phyloP scores from a whole-genome alignment of 179 eudicot species.

The Amaranthus tricolor region DNA sequence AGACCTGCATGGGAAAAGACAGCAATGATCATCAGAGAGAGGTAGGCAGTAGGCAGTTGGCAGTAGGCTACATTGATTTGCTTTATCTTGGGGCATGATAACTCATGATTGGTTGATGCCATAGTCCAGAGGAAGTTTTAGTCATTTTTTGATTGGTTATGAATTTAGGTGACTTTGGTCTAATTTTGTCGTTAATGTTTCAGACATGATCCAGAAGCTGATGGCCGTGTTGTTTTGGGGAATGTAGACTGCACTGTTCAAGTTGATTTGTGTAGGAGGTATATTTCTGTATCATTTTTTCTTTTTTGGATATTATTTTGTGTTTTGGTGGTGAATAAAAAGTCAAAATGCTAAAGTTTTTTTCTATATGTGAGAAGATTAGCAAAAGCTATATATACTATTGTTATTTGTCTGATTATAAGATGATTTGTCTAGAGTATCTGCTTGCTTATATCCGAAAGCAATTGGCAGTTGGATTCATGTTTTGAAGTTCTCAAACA shows the following conservation, averaged over 20 bases:
- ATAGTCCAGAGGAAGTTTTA: background rate
- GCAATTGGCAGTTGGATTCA: too few relatives aligned
- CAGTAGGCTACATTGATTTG: background rate
- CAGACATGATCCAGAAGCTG: constrained; percentile 78
- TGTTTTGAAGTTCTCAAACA: too few relatives aligned
- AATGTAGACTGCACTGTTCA: constrained; percentile 85
- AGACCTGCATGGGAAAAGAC: constrained; percentile 98
- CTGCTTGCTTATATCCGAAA: too few relatives aligned
- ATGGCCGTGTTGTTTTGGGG: constrained; percentile 75
- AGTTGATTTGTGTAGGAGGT: constrained; percentile 63
- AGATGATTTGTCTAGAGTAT: too few relatives aligned
- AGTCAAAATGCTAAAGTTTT: too few relatives aligned
- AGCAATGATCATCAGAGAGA: constrained; percentile 73
- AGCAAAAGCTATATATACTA: too few relatives aligned
- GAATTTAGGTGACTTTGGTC: background rate
- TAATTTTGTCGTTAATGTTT: constrained; percentile 21
- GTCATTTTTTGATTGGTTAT: background rate
- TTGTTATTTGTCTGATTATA: too few relatives aligned
- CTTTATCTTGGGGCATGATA: constrained; percentile 8
- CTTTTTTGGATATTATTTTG: background rate
- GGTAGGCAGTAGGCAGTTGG: constrained; percentile 36
- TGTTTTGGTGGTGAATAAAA: too few relatives aligned
- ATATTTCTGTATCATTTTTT: background rate
- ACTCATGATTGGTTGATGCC: background rate
- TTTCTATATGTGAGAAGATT: too few relatives aligned